These are phyloP conservation scores for Ascocoryne sarcoides DNA, from an alignment of 2,329 filamentous ascomycete genomes.

Conservation along the genomic window DNA sequence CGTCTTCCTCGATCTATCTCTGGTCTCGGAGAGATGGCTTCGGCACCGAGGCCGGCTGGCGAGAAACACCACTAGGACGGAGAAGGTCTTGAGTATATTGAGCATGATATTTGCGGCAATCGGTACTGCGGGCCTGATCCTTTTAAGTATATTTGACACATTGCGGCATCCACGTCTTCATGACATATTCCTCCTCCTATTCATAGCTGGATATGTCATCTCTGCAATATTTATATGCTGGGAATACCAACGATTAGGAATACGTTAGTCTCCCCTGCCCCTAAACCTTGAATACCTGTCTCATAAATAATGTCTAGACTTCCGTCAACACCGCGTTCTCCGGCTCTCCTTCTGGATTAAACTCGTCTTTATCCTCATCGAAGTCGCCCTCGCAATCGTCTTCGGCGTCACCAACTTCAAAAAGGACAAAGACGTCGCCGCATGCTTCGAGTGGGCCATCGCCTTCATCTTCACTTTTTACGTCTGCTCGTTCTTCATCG, in stretches of 20 bases:
- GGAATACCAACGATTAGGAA: slow-evolving; percentile 81
- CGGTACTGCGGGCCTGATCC: slow-evolving; percentile 72
- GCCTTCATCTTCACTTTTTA: slow-evolving; percentile 84
- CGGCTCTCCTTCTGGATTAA: slow-evolving; percentile 81
- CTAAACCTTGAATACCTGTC: background rate
- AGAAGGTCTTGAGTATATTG: slow-evolving; percentile 54
- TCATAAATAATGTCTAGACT: slow-evolving; percentile 37
- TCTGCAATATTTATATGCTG: slow-evolving; percentile 82
- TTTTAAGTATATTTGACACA: slow-evolving; percentile 81
- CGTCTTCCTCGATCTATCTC: slow-evolving; percentile 71
- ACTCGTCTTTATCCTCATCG: slow-evolving; percentile 71
- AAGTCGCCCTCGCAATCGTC: slow-evolving; percentile 62
- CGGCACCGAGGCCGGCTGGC: slow-evolving; percentile 72
- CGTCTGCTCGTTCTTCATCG: slow-evolving; percentile 76
- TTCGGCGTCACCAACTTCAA: slow-evolving; percentile 54
- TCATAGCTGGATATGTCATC: slow-evolving; percentile 78
- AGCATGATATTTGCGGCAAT: slow-evolving; percentile 61
- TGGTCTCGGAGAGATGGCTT: slow-evolving; percentile 75
- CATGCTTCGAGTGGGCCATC: slow-evolving; percentile 71
- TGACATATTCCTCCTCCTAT: slow-evolving; percentile 68
- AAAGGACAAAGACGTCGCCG: slow-evolving; percentile 53
- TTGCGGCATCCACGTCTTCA: slow-evolving; percentile 58
- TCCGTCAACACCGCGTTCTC: slow-evolving; percentile 66
- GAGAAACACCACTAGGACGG: slow-evolving; percentile 54
- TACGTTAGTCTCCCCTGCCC: slow-evolving; percentile 40